Evolutionary conservation across 352 stramenopile genomes (phyloP).

Genomic region (Phytopythium sindhum): DNA sequence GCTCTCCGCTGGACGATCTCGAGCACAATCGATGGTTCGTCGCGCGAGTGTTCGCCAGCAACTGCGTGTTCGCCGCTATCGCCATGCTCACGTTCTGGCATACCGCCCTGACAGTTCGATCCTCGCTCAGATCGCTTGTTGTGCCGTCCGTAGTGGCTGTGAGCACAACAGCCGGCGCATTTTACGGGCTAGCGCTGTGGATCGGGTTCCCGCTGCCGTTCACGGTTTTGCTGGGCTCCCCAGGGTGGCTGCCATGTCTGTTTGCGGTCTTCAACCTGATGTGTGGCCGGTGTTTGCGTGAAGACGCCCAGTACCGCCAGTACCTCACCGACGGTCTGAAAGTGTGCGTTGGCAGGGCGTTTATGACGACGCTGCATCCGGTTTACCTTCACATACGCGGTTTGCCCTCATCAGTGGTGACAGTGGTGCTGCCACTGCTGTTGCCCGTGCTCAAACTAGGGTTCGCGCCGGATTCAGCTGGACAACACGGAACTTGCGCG

Average conservation of each 20-base stretch:
- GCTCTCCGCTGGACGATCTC: not conserved
- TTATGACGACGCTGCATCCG: too few species aligned
- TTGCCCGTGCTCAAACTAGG: slow-evolving; percentile 1
- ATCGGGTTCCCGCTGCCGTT: not conserved
- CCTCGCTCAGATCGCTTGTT: not conserved
- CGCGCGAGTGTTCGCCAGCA: not conserved
- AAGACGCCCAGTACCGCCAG: not conserved
- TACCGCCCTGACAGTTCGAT: not conserved
- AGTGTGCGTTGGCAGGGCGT: not conserved
- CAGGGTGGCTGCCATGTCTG: not conserved
- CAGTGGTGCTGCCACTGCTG: not conserved
- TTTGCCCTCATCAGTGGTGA: too few species aligned
- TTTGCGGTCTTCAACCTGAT: not conserved
- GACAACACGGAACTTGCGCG: not conserved
- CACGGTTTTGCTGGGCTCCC: not conserved
- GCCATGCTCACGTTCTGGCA: not conserved
- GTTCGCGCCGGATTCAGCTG: not conserved
- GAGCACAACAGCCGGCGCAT: not conserved
- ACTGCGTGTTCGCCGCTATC: not conserved
- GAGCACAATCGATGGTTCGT: not conserved
- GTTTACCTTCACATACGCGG: too few species aligned
- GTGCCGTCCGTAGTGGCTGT: not conserved
- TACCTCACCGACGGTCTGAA: not conserved
- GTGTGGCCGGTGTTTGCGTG: not conserved
- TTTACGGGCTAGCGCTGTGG: not conserved